Base-by-base conservation (phyloP, 768 basidiomycete genomes). In the Calocybe cyanea region DNA sequence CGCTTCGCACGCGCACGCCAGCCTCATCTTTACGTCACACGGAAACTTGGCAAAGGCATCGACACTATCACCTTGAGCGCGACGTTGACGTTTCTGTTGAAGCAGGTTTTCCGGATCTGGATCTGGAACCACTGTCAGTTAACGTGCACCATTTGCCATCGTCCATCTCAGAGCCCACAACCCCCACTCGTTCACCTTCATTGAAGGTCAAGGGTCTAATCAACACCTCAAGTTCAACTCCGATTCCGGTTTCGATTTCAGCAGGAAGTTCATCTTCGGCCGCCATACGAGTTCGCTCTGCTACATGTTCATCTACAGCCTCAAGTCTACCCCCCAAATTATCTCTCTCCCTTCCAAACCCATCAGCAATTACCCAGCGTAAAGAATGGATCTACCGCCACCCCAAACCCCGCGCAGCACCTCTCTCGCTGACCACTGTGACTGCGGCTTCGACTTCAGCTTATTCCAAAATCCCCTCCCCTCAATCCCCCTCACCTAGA, bases 341-440 rank as follows among this genome's bases (percentile, higher is more conserved):
- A 28, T 51, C 44, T 13, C 50, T 41, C 41, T 51, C 53, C 3
- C 48, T 50, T 19, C 46, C 54, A 8, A 30, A 47, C 34, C 49
- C 39, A 17, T 32, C 45, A 6, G 5, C 25, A 11, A 11, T 11
- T 19, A 24, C 51, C 19, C 46, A 47, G 13, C 58, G 46, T 41
- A 51, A 52, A 15, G 51, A 55, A 30, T 60, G 57, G 55, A 55
- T 60, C 19, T 54, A 58, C 48, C 49, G 55, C 7, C 48, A 53
- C 43, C 54, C 60, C 15, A 52, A 56, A 33, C 51, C 46, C 6
- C 56, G 54, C 18, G 41, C 53, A 13, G 10, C 49, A 6, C 48
- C 51, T 19, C 49, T 49, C 18, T 32, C 48, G 3, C 30, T 41
- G 10, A 18, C 32, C 0, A 23, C 52, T 42, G 9, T 25, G 43